Conservation (phyloP, 352 stramenopile species). For the Globisporangium middletonii region DNA sequence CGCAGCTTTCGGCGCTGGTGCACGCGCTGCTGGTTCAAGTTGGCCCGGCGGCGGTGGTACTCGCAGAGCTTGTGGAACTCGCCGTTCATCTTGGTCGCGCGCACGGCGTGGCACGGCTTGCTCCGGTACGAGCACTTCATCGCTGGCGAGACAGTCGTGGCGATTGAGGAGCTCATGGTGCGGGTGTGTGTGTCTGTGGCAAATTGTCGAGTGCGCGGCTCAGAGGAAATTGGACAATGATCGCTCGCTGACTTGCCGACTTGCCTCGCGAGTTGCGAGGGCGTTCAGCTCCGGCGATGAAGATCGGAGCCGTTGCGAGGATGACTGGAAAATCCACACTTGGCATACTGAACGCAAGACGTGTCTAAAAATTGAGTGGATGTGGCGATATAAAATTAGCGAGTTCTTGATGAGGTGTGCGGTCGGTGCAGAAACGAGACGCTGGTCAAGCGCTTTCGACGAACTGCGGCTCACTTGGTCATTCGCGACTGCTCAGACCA, state of each 20-base stretch:
- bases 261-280: not conserved
- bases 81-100: conserved; percentile 37
- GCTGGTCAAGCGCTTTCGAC: too few relatives aligned
- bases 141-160: not conserved
- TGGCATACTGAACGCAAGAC: not conserved
- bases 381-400: not conserved
- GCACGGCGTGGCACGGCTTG: conserved; percentile 27
- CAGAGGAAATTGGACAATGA: not conserved
- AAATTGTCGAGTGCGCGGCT: not conserved
- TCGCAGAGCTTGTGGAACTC: conserved; percentile 21
- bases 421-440: too few relatives aligned
- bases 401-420: not conserved
- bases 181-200: too few relatives aligned
- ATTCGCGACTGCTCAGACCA: too few relatives aligned
- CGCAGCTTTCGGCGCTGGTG: conserved; percentile 27
- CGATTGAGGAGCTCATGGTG: not conserved
- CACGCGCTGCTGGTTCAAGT: conserved; percentile 33
- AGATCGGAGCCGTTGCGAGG: not conserved
- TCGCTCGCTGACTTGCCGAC: not conserved
- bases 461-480: too few relatives aligned
- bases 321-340: not conserved
- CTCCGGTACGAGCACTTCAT: conserved; percentile 4
- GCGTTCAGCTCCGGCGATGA: not conserved
- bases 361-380: not conserved
- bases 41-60: conserved; percentile 8